Evolutionary conservation across 2,329 filamentous ascomycete genomes (phyloP).

Genomic region (Beauveria caledonica): DNA sequence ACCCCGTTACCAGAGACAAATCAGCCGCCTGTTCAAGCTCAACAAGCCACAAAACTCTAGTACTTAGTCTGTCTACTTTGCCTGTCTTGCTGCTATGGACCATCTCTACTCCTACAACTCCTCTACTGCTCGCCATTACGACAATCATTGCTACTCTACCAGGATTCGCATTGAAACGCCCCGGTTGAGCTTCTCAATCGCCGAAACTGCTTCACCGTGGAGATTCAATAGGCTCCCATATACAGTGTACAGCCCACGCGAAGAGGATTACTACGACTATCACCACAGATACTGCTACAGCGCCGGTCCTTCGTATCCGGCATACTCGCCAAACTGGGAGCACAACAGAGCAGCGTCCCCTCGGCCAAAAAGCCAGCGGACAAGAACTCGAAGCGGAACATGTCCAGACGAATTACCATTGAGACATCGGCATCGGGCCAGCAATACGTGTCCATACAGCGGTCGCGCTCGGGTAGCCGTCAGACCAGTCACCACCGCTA

Average conservation of each 20-base stretch:
- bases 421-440: constrained; percentile 27
- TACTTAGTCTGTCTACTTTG: neutral
- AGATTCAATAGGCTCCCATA: neutral
- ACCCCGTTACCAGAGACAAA: neutral
- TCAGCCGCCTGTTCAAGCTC: neutral
- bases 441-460: constrained; percentile 32
- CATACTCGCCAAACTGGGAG: constrained; percentile 12
- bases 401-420: constrained; percentile 30
- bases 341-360: constrained; percentile 10
- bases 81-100: neutral
- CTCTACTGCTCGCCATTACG: neutral
- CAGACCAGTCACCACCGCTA: constrained; percentile 18
- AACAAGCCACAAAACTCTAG: neutral
- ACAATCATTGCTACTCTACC: neutral
- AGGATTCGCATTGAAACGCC: neutral
- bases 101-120: neutral
- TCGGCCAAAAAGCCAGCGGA: constrained; percentile 3
- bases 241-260: neutral
- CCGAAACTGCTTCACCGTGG: neutral
- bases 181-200: neutral
- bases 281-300: neutral
- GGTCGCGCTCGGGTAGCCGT: constrained; percentile 27
- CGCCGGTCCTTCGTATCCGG: constrained; percentile 7
- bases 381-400: constrained; percentile 14
- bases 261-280: neutral